Evolutionary conservation across 768 basidiomycete species (phyloP).

Genomic region (Neoboletus subvelutipes): DNA sequence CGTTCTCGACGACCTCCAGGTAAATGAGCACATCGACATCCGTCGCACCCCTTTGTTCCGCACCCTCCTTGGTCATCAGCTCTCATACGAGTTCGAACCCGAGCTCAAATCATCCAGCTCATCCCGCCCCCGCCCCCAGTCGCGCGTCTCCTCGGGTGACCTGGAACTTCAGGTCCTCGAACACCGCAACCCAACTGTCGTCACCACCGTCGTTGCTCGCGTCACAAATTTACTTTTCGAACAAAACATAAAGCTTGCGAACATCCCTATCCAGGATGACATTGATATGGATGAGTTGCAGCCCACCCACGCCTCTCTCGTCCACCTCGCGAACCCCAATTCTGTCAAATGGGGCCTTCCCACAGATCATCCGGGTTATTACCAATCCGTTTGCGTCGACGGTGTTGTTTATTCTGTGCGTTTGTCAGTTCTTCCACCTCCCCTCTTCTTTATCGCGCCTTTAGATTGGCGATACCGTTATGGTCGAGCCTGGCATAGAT

Average conservation of each 20-base stretch:
- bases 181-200: slow-evolving; percentile 37
- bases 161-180: slow-evolving; percentile 37
- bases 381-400: slow-evolving; percentile 52
- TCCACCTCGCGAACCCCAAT: slow-evolving; percentile 33
- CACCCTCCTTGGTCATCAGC: slow-evolving; percentile 29
- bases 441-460: slow-evolving; percentile 9
- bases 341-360: slow-evolving; percentile 35
- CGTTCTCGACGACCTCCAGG: slow-evolving; percentile 40
- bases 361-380: slow-evolving; percentile 34
- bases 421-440: slow-evolving; percentile 2
- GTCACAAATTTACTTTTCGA: slow-evolving; percentile 49
- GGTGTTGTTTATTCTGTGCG: slow-evolving; percentile 55
- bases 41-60: slow-evolving; percentile 44
- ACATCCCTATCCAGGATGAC: slow-evolving; percentile 31
- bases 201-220: slow-evolving; percentile 48
- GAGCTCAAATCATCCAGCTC: slow-evolving; percentile 11
- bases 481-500: slow-evolving; percentile 60
- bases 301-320: slow-evolving; percentile 12
- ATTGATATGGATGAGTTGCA: slow-evolving; percentile 16
- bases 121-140: slow-evolving; percentile 17
- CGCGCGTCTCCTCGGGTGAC: slow-evolving; percentile 8
- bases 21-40: slow-evolving; percentile 31
- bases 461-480: slow-evolving; percentile 62
- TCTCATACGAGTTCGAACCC: slow-evolving; percentile 25
- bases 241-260: slow-evolving; percentile 42